A percentile compares a stretch with the other conserved stretches of the same genome.
These are phyloP conservation scores for Cercospora canescens DNA, from an alignment of 2,329 filamentous ascomycete genomes.

Conservation along the genomic window DNA sequence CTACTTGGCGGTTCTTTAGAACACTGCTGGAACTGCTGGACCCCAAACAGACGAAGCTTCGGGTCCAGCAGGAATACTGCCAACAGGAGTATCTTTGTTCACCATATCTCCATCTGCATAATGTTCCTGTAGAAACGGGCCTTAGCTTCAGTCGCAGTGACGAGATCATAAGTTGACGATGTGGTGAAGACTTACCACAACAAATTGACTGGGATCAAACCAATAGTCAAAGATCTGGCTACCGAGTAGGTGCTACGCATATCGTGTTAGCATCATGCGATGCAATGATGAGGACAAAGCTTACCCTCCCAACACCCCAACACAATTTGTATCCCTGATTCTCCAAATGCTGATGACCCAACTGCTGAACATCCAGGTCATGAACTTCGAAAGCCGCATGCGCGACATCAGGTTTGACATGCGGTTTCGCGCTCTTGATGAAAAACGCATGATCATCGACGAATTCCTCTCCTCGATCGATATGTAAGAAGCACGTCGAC, in stretches of 20 bases:
- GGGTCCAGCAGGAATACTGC: conserved; percentile 40
- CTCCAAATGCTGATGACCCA: conserved; percentile 67
- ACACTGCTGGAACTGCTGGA: conserved; percentile 30
- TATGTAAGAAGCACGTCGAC: conserved; percentile 52
- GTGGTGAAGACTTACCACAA: conserved; percentile 33
- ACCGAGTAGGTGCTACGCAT: conserved; percentile 63
- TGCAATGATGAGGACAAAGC: neutral
- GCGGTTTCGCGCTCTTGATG: conserved; percentile 35
- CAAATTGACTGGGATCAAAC: conserved; percentile 54
- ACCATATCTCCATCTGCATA: conserved; percentile 71
- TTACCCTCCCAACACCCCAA: conserved; percentile 64
- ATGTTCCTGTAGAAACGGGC: conserved; percentile 20
- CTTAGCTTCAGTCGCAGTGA: neutral
- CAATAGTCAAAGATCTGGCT: conserved; percentile 68
- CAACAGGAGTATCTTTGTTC: conserved; percentile 49
- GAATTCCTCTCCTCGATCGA: conserved; percentile 51
- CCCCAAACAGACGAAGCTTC: conserved; percentile 34
- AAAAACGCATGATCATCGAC: conserved; percentile 58
- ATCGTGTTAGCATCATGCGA: neutral
- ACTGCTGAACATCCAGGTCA: conserved; percentile 67
- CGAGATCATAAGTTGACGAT: neutral
- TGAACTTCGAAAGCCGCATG: conserved; percentile 69
- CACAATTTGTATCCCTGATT: conserved; percentile 62
- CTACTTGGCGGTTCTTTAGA: neutral
- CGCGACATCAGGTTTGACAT: conserved; percentile 50